Base-by-base conservation (phyloP, 2,329 filamentous ascomycete species). In the Pseudogymnoascus sp. region DNA sequence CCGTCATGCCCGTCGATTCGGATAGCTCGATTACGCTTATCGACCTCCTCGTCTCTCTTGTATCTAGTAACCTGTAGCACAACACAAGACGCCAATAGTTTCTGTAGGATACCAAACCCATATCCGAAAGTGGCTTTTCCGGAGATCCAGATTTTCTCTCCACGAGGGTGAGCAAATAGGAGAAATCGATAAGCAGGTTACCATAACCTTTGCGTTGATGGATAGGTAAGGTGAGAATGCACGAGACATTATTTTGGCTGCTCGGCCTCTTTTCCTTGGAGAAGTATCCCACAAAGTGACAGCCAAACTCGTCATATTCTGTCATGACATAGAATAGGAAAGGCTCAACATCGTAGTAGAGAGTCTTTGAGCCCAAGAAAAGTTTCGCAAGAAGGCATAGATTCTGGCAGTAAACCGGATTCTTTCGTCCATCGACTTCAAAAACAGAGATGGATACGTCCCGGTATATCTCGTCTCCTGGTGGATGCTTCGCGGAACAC, bases 261-360 rank as follows among this genome's bases (percentile, higher is more conserved):
- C 90, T 93, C 1, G 91, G 88, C 44, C 95, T 83, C 76, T 99
- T 99, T 76, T 99, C 94, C 73, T 99, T 99, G 59, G 94, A 97
- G 70, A 99, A 99, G 72, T 99, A 99, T n/a, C 94, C 94, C 26
- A 97, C 93, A 67, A 99, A 94, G 72, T 97, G 94, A 71, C 94
- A 97, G 15, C 93, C 93, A 15, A 88, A 84, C 61, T 94, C 88
- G 70, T 97, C 90, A 68, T 92, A 93, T 69, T 96, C 94, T 66
- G 92, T 96, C 77, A 97, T 90, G 68, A 97, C 92, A 73, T 97
- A 97, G 77, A 97, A 97, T 5, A 97, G 76, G 73, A 97, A 97
- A 0, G 93, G 94, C 67, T 97, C 93, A 1, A 97, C 93, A 70
- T 97, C 93, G 75, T 97, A 97, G 77, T 97, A 97, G 3, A 97